Evolutionary conservation across 2,329 filamentous ascomycete species (phyloP).

Genomic region (Blumeriella jaapii): DNA sequence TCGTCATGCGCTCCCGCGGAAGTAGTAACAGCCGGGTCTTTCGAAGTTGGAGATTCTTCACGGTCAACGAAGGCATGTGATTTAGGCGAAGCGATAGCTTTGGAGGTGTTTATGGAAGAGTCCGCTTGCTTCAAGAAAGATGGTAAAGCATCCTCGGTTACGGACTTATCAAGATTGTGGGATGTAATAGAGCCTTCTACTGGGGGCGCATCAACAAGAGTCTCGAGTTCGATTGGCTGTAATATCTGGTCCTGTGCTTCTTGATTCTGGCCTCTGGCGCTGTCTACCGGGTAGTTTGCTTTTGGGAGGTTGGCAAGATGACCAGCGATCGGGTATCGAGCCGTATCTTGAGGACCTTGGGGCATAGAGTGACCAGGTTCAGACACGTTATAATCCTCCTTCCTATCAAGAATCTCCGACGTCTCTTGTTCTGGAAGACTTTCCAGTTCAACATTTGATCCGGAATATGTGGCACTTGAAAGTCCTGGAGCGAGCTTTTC

Average conservation of each 20-base stretch:
- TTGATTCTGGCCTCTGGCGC: constrained; percentile 7
- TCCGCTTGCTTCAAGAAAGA: neutral
- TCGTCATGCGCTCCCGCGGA: neutral
- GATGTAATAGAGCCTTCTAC: too few relatives aligned
- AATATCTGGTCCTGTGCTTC: constrained; percentile 7
- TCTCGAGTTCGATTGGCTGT: neutral
- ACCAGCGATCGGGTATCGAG: constrained; percentile 1
- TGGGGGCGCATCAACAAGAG: too few relatives aligned
- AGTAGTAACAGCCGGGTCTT: neutral
- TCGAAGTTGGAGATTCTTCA: neutral
- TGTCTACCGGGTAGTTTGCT: constrained; percentile 13
- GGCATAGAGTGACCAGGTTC: neutral
- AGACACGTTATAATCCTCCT: neutral
- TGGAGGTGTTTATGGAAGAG: neutral
- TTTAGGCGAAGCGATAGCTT: neutral
- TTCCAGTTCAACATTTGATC: too few relatives aligned
- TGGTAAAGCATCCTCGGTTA: constrained; percentile 1
- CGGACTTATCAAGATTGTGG: neutral
- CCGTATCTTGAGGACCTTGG: neutral
- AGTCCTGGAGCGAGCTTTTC: too few relatives aligned
- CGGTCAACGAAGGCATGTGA: constrained; percentile 4
- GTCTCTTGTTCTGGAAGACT: too few relatives aligned
- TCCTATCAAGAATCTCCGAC: too few relatives aligned
- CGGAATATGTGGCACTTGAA: too few relatives aligned
- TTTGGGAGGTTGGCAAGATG: constrained; percentile 11